Evolutionary conservation across 169 alveolate species (phyloP), one percentile per base, ranked within the genome.

Genomic region (Neospora caninum): DNA sequence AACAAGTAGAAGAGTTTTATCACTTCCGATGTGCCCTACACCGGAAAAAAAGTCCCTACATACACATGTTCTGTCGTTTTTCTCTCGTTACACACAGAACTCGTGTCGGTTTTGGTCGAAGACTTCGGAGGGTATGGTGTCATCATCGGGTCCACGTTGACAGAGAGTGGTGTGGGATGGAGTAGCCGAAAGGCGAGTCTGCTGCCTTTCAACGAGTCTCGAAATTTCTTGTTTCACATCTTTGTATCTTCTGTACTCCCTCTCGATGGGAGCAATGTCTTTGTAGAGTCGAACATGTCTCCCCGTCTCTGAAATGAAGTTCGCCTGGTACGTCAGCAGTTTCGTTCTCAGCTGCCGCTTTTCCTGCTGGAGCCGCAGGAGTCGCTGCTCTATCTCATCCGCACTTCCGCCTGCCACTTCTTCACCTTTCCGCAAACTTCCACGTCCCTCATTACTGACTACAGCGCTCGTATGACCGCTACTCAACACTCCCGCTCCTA

Each of bases 351-450:
- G 84, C 43, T 45, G 25, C 70, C 93, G 88, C 64, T 91, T 83
- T 38, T 93, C 95, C 13, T 91, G 95, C 91, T 93, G 93, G 67
- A 93, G 91, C 45, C 89, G 92, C 82, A 45, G 88, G 84, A 93
- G 95, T 82, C 82, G 93, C 58, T 82, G 89, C 67, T 82, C 31
- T 18, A 25, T 16, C n/a, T 82, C 89, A n/a, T 41, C 36, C n/a
- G 22, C 43, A 73, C 49, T 34, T n/a, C 84, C 45, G 2, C 20
- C 34, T 29, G 78, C 78, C 78, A 64, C 78, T 64, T 64, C 34
- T 16, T 27, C 78, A 64, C 34, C 78, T 9, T 29, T 64, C 34
- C 78, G 36, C 78, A 29, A 64, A 27, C 29, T 64, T 64, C 36
- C 25, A 13, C 78, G 78, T 29, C 78, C 18, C 6, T 49, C 58